These are phyloP conservation scores for Cudoniella acicularis DNA, from an alignment of 495 filamentous ascomycete species.

Conservation along the genomic window DNA sequence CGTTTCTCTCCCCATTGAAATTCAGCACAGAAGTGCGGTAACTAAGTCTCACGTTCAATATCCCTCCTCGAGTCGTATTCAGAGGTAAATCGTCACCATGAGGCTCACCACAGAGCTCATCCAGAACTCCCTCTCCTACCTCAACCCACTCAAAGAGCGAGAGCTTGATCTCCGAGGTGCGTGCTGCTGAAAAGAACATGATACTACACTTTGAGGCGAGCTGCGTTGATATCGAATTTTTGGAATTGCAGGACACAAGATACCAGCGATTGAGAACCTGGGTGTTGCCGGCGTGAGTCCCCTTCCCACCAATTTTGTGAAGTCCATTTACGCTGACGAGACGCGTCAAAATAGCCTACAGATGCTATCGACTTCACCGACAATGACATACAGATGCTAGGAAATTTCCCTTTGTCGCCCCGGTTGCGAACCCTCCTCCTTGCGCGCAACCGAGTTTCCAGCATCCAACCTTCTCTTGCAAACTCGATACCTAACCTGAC, in stretches of 20 bases:
- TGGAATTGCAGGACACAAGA: slow-evolving; percentile 84
- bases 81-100: slow-evolving; percentile 51
- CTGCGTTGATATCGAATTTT: slow-evolving; percentile 78
- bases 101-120: slow-evolving; percentile 94
- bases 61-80: neutral
- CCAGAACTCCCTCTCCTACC: slow-evolving; percentile 86
- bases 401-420: slow-evolving; percentile 92
- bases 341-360: slow-evolving; percentile 50
- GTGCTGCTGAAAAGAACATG: slow-evolving; percentile 89
- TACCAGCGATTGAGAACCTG: slow-evolving; percentile 95
- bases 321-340: neutral
- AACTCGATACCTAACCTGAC: slow-evolving; percentile 72
- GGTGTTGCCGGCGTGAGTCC: slow-evolving; percentile 83
- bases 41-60: neutral
- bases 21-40: neutral
- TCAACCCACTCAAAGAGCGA: slow-evolving; percentile 95
- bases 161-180: slow-evolving; percentile 99
- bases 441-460: slow-evolving; percentile 80
- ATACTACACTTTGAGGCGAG: slow-evolving; percentile 85
- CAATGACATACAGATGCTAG: slow-evolving; percentile 86
- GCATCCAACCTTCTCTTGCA: slow-evolving; percentile 71
- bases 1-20: neutral
- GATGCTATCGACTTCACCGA: slow-evolving; percentile 97
- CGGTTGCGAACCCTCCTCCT: slow-evolving; percentile 82
- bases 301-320: no score